phyloP scores from a whole-genome alignment of 1,284 basidiomycete species.

The Xerocomus nothofagi region DNA sequence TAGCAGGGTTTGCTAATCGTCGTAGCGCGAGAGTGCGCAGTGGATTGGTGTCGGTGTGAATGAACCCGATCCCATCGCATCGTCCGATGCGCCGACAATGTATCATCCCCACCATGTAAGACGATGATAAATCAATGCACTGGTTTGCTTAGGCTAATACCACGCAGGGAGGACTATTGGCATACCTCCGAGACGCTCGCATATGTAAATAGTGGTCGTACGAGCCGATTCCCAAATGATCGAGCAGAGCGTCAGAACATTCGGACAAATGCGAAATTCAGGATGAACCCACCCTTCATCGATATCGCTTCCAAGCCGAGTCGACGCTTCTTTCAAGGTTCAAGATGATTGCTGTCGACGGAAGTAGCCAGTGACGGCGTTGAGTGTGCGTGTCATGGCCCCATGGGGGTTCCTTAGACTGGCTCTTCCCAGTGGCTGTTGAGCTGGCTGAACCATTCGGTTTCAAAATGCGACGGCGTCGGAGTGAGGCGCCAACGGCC shows the following conservation, averaged over 20 bases:
- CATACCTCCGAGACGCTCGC: neutral
- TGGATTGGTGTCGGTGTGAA: neutral
- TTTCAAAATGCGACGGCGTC: neutral
- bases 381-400: neutral
- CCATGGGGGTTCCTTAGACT: neutral
- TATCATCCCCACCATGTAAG: slow-evolving; percentile 16
- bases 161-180: neutral
- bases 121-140: neutral
- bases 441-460: neutral
- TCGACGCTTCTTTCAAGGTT: neutral
- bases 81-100: slow-evolving; percentile 6
- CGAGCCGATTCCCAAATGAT: neutral
- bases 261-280: neutral
- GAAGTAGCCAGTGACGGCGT: neutral
- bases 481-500: slow-evolving; percentile 2
- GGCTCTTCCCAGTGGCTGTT: neutral
- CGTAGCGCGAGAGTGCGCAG: too few species aligned
- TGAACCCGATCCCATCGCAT: slow-evolving; percentile 6
- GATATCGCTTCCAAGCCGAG: neutral
- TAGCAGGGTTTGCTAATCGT: neutral
- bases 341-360: neutral
- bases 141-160: too few species aligned
- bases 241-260: neutral
- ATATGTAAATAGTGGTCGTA: too few species aligned
- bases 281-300: neutral